Percentiles rank a stretch among this genome's conserved stretches.
Conservation (phyloP, 192 early-diverging fungal genomes). For the Coemansia sp. region DNA sequence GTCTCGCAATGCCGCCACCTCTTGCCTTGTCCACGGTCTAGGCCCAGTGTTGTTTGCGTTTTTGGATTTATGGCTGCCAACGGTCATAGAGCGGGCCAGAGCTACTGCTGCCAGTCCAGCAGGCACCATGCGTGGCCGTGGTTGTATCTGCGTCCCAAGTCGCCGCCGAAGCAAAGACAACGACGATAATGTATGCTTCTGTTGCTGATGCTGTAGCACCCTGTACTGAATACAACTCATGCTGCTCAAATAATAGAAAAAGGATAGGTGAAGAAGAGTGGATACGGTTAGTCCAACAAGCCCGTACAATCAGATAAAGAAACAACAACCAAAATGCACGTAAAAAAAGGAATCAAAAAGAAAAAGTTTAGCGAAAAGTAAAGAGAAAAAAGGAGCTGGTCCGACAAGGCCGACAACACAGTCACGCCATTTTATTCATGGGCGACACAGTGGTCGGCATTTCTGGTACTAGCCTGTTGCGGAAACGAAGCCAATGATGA, state of each 20-base stretch:
- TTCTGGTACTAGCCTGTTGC: not conserved
- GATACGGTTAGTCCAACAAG: not conserved
- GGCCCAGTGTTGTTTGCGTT: not conserved
- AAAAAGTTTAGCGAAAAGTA: not conserved
- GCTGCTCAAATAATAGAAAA: not conserved
- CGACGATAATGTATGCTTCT: not conserved
- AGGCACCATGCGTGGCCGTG: not conserved
- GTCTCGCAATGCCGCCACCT: conserved; percentile 10
- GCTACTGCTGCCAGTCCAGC: not conserved
- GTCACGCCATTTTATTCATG: not conserved
- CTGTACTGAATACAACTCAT: conserved; percentile 4
- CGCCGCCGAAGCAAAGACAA: not conserved
- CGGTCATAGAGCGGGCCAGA: not conserved
- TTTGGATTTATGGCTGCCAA: not conserved
- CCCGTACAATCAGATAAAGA: not conserved
- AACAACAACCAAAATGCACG: not conserved
- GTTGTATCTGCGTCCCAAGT: too few relatives aligned
- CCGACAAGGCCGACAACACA: not conserved
- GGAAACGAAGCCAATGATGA: too few relatives aligned
- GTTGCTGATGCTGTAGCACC: not conserved
- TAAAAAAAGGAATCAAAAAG: not conserved
- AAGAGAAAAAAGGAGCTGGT: not conserved
- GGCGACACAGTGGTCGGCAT: not conserved
- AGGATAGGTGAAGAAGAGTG: not conserved
- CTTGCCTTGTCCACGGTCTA: conserved; percentile 28